These are phyloP conservation scores for Infundibulicybe gibba DNA, from an alignment of 768 basidiomycete genomes.

Conservation along the genomic window DNA sequence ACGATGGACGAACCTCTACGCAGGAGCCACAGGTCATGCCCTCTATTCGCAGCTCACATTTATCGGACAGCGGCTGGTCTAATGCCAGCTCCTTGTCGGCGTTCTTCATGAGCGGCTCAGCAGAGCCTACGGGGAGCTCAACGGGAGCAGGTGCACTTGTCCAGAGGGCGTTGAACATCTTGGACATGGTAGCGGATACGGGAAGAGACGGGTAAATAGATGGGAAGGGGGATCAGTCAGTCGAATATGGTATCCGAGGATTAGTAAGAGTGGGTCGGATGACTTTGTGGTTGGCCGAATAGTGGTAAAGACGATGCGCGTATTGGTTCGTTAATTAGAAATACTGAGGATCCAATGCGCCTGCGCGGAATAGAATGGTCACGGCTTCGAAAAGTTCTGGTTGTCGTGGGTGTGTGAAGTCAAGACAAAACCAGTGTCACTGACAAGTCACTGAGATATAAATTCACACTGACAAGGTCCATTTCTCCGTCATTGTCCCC, in stretches of 20 bases:
- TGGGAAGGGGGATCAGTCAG: too few species aligned
- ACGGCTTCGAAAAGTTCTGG: not conserved
- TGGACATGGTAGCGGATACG: not conserved
- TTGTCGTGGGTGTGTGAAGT: too few species aligned
- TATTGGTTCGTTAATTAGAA: too few species aligned
- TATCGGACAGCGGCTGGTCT: slow-evolving; percentile 31
- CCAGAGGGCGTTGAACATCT: not conserved
- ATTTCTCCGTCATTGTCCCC: not conserved
- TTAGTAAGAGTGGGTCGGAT: too few species aligned
- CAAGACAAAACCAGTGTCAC: too few species aligned
- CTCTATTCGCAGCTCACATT: slow-evolving; percentile 78
- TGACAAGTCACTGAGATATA: not conserved
- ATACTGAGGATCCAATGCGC: not conserved
- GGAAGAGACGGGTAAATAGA: too few species aligned
- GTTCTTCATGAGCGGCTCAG: slow-evolving; percentile 16
- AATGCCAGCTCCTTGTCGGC: slow-evolving; percentile 18
- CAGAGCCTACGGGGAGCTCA: slow-evolving; percentile 11
- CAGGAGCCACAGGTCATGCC: slow-evolving; percentile 92
- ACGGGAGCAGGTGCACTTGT: slow-evolving; percentile 2
- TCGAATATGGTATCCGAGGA: too few species aligned
- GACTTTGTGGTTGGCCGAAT: too few species aligned
- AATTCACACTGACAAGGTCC: not conserved
- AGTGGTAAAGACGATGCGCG: too few species aligned
- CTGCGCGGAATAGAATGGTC: not conserved
- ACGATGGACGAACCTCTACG: slow-evolving; percentile 61